These are phyloP conservation scores for Ichthyophthirius multifiliis DNA, from an alignment of 169 alveolate genomes.

Conservation along the genomic window DNA sequence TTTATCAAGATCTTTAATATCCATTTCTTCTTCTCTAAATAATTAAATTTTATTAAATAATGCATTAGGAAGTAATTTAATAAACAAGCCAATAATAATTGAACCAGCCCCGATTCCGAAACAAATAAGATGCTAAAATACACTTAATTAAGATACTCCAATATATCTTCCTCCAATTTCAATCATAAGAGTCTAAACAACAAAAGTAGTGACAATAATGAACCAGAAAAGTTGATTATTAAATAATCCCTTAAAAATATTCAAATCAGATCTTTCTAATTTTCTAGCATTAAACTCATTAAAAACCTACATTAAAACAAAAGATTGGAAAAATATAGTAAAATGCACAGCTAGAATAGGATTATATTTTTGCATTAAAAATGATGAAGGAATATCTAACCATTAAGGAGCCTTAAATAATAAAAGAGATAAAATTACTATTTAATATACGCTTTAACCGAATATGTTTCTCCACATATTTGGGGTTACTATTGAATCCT, in stretches of 20 bases:
- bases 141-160: constrained; percentile 46
- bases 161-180: constrained; percentile 70
- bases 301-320: constrained; percentile 80
- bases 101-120: constrained; percentile 60
- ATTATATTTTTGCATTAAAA: constrained; percentile 4
- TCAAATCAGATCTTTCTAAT: constrained; percentile 62
- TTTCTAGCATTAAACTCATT: constrained; percentile 80
- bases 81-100: constrained; percentile 22
- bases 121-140: constrained; percentile 59
- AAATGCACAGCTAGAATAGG: constrained; percentile 51
- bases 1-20: constrained; percentile 12
- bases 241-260: constrained; percentile 71
- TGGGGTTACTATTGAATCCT: constrained; percentile 67
- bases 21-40: constrained; percentile 27
- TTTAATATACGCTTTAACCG: constrained; percentile 53
- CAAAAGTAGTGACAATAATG: constrained; percentile 53
- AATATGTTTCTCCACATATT: constrained; percentile 60
- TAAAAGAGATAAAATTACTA: constrained; percentile 28
- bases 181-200: constrained; percentile 64
- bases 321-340: constrained; percentile 78
- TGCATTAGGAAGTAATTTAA: constrained; percentile 19
- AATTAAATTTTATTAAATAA: constrained; percentile 23
- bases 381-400: constrained; percentile 10
- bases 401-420: constrained; percentile 44
- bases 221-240: constrained; percentile 65